Evolutionary conservation across 2,329 filamentous ascomycete species (phyloP), one percentile per base, ranked within the genome.

Genomic region (Seiridium unicorne): DNA sequence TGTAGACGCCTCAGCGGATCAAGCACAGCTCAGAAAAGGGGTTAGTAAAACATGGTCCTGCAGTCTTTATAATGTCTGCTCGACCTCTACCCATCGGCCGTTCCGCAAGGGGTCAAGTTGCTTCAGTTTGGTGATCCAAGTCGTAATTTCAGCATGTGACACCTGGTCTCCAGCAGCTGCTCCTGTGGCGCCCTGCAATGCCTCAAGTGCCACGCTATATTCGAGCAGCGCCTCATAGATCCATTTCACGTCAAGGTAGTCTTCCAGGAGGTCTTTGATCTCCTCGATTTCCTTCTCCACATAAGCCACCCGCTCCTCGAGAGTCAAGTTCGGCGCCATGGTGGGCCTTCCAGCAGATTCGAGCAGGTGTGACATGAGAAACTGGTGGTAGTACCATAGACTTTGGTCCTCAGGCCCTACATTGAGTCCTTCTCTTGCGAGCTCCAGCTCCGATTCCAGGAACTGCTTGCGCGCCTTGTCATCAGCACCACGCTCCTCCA

Each of bases 311-410:
- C 90, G 86, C 59, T 94, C 85, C 7, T 82, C 76, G 5, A 78
- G 72, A 1, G 81, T 81, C 36, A 96, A 76, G 44, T 85, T 80
- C 0, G 86, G 86, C 11, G 88, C 83, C 66, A 97, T 89, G 8
- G 84, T 84, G 26, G 81, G 77, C 3, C 77, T 70, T 11, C 79
- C 76, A 11, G 72, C 77, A 54, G 76, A 34, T 68, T 79, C 81
- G 57, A 83, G 78, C 67, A 90, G 79, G 69, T 88, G 89, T 61
- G 87, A 84, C 77, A 97, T 87, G 60, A 97, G 79, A 69, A 89
- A 96, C 67, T 95, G 90, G 73, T 98, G 93, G 71, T 99, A 98
- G 74, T 96, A 97, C 93, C 95, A 99, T 5, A 97, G 81, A 18
- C 93, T 97, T 72, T 98, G 94, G 71, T 98, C 94, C 66, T 96